These are phyloP conservation scores for Sanghuangporus sanghuang DNA, from an alignment of 1,284 basidiomycete species.

Conservation along the genomic window DNA sequence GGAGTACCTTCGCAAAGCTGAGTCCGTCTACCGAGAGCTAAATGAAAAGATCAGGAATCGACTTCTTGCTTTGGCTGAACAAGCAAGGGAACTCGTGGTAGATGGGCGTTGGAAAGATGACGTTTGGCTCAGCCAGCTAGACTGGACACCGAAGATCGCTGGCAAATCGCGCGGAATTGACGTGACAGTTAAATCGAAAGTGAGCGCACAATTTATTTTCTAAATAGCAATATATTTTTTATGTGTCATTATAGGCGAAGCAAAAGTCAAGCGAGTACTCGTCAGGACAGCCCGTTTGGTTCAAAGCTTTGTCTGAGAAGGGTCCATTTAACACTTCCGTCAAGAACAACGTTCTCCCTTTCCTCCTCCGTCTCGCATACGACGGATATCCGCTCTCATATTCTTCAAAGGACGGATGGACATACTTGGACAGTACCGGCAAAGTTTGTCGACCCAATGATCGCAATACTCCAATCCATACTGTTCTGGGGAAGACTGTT, in stretches of 20 bases:
- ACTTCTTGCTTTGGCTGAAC: constrained; percentile 65
- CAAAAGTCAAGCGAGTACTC: neutral
- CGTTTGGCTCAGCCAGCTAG: constrained; percentile 87
- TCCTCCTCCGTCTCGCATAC: constrained; percentile 76
- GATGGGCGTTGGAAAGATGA: constrained; percentile 63
- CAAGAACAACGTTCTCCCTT: constrained; percentile 67
- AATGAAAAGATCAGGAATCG: constrained; percentile 69
- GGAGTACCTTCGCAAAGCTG: constrained; percentile 73
- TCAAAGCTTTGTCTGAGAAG: constrained; percentile 48
- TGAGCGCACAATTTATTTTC: neutral
- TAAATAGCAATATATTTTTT: neutral
- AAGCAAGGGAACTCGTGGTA: constrained; percentile 46
- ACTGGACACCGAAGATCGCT: constrained; percentile 89
- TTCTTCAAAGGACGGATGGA: constrained; percentile 62
- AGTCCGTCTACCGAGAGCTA: constrained; percentile 73
- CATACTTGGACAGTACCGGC: constrained; percentile 40
- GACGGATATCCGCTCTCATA: constrained; percentile 65
- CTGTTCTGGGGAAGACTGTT: constrained; percentile 39
- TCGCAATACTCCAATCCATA: constrained; percentile 34
- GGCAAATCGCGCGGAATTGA: constrained; percentile 63
- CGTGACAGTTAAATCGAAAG: constrained; percentile 10
- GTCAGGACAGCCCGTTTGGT: constrained; percentile 61
- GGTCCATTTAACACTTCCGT: constrained; percentile 48
- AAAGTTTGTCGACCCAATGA: constrained; percentile 31
- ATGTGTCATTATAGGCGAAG: neutral